These are phyloP conservation scores for Cardamine occulta DNA, from an alignment of 345 rosid species.

Conservation along the genomic window DNA sequence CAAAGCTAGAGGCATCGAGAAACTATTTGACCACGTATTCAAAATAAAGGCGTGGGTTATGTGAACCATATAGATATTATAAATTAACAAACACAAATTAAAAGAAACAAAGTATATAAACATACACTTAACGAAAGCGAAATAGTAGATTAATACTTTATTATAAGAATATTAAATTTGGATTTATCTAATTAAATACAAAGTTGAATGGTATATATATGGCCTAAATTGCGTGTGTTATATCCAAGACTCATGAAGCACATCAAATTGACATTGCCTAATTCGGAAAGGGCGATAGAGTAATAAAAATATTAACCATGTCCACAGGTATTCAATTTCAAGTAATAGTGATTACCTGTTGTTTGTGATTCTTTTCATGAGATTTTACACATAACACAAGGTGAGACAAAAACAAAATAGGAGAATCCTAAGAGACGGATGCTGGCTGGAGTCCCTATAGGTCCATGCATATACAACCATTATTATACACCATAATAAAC, in stretches of 20 bases:
- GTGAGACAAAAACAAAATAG: slow-evolving; percentile 34
- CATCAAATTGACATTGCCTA: neutral
- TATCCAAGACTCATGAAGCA: slow-evolving; percentile 6
- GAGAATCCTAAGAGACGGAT: slow-evolving; percentile 33
- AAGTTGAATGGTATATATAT: neutral
- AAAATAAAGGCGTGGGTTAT: neutral
- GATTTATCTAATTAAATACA: neutral
- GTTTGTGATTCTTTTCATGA: slow-evolving; percentile 26
- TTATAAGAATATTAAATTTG: neutral
- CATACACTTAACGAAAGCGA: neutral
- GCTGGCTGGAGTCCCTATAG: slow-evolving; percentile 11
- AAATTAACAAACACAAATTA: no score
- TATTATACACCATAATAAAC: neutral
- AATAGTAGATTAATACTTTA: neutral
- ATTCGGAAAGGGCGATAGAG: neutral
- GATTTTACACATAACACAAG: slow-evolving; percentile 36
- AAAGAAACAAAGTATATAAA: no score
- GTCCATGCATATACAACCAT: neutral
- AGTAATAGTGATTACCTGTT: slow-evolving; percentile 11
- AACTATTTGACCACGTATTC: neutral
- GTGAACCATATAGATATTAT: no score
- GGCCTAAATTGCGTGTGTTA: neutral
- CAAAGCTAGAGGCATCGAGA: neutral
- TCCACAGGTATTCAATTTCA: neutral
- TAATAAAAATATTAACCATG: neutral